Conservation (phyloP, 495 filamentous ascomycete genomes). For the Cercophora samala region DNA sequence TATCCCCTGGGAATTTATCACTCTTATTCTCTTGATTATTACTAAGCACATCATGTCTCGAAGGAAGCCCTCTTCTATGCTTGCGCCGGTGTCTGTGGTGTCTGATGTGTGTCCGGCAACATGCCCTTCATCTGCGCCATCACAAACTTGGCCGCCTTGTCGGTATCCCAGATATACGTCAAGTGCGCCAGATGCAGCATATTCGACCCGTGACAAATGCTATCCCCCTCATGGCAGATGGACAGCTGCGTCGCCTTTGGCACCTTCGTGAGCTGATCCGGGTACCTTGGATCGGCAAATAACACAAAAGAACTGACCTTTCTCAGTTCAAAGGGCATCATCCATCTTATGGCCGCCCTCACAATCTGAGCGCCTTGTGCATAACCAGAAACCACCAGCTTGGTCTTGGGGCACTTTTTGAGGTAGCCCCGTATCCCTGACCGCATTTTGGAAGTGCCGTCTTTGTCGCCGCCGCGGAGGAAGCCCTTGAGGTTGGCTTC, state of each 20-base stretch:
- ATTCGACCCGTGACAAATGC: constrained; percentile 53
- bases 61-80: neutral
- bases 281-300: constrained; percentile 56
- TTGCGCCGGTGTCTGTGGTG: no score
- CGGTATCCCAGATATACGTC: constrained; percentile 48
- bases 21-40: no score
- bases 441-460: neutral
- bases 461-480: constrained; percentile 33
- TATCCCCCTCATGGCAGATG: constrained; percentile 36
- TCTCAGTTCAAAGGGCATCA: constrained; percentile 32
- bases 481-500: constrained; percentile 40
- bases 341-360: constrained; percentile 42
- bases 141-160: constrained; percentile 48
- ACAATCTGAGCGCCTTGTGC: neutral
- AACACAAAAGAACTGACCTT: constrained; percentile 46
- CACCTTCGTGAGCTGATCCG: constrained; percentile 44
- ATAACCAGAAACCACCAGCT: neutral
- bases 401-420: neutral
- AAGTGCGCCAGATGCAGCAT: constrained; percentile 52
- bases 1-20: no score
- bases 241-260: constrained; percentile 37
- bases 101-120: neutral
- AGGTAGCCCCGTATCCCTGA: neutral
- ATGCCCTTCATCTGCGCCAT: neutral
- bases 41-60: neutral